Conservation (phyloP, 495 filamentous ascomycete species). For the Filosporella fistucella region DNA sequence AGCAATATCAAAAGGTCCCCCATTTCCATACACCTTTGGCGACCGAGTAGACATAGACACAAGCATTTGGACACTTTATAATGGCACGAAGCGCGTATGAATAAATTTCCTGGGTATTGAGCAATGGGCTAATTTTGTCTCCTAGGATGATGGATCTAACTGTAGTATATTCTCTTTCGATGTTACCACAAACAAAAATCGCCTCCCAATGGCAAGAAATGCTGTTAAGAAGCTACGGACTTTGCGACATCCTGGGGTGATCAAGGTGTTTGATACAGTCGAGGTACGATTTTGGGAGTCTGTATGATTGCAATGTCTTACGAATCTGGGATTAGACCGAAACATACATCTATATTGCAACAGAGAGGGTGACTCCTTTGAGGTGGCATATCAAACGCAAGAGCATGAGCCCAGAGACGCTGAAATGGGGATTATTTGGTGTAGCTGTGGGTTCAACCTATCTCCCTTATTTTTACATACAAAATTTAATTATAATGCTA, state of each 20-base stretch:
- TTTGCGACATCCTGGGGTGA: constrained; percentile 86
- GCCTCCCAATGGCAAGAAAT: constrained; percentile 83
- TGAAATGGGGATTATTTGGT: constrained; percentile 90
- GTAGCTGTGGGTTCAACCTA: constrained; percentile 71
- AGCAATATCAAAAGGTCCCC: constrained; percentile 89
- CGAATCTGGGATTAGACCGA: constrained; percentile 60
- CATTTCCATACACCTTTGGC: constrained; percentile 87
- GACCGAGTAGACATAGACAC: constrained; percentile 84
- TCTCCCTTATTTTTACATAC: too few species aligned
- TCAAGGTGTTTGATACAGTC: constrained; percentile 88
- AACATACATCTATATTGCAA: constrained; percentile 88
- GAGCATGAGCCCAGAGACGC: constrained; percentile 78
- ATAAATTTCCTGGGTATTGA: not conserved
- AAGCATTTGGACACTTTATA: constrained; percentile 88
- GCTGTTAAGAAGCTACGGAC: constrained; percentile 89
- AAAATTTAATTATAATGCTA: too few species aligned
- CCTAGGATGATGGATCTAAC: constrained; percentile 82
- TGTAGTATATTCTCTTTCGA: constrained; percentile 98
- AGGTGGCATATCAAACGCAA: constrained; percentile 82
- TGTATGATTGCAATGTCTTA: not conserved
- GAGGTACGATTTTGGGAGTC: constrained; percentile 58
- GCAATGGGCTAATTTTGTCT: not conserved
- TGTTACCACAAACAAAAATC: constrained; percentile 68
- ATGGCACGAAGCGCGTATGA: constrained; percentile 82
- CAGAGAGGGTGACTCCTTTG: constrained; percentile 80